Percentiles rank a stretch among this genome's conserved stretches.
Conservation (phyloP, 2,329 filamentous ascomycete genomes). For the Apiospora phragmitis region DNA sequence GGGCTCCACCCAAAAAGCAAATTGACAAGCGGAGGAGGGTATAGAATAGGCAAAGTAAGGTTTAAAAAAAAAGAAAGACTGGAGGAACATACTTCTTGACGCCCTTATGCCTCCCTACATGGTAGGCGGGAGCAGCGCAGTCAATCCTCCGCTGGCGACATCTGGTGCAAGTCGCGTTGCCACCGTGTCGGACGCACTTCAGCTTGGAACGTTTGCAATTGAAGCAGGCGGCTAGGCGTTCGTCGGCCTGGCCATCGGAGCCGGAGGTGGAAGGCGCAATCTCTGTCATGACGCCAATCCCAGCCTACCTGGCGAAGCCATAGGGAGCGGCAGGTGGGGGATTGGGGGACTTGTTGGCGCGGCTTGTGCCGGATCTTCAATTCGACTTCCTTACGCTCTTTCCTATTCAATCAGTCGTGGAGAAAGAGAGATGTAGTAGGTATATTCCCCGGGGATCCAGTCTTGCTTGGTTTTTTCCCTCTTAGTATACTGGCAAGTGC, state of each 20-base stretch:
- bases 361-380: not conserved
- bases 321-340: not conserved
- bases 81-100: slow-evolving; percentile 65
- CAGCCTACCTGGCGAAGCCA: not conserved
- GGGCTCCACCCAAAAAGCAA: not conserved
- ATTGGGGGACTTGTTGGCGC: not conserved
- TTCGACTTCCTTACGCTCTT: not conserved
- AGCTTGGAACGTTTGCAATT: slow-evolving; percentile 36
- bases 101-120: slow-evolving; percentile 72
- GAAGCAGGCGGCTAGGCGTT: slow-evolving; percentile 22
- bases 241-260: slow-evolving; percentile 15
- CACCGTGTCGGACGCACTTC: slow-evolving; percentile 32
- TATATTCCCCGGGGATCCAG: not conserved
- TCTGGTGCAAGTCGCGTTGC: slow-evolving; percentile 30
- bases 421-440: not conserved
- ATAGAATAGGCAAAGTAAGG: not conserved
- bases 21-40: not conserved
- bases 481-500: too few species aligned
- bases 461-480: not conserved
- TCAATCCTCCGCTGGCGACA: slow-evolving; percentile 42
- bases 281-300: slow-evolving; percentile 15
- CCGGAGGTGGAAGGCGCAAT: slow-evolving; percentile 12
- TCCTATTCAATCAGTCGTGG: not conserved
- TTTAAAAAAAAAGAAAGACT: not conserved
- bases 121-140: slow-evolving; percentile 71